Conservation (phyloP, 225 moss, liverwort and hornwort genomes). For the Rhytidiadelphus loreus region DNA sequence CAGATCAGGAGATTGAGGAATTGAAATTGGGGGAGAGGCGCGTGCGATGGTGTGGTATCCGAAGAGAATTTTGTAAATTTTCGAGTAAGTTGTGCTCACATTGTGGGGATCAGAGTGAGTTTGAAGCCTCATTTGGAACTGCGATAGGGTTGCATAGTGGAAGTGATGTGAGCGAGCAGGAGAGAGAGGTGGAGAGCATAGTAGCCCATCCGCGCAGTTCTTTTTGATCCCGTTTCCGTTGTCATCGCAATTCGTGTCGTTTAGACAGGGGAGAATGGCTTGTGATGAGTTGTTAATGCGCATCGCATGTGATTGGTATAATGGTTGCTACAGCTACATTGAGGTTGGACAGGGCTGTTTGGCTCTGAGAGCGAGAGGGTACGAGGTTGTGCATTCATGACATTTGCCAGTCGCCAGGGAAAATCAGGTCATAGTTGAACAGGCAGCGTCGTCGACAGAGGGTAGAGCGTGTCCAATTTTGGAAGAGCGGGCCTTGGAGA, state of each 20-base stretch:
- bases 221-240: not conserved
- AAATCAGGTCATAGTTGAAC: not conserved
- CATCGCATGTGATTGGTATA: not conserved
- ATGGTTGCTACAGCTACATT: not conserved
- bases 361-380: not conserved
- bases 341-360: not conserved
- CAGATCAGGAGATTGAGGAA: not conserved
- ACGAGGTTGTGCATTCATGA: not conserved
- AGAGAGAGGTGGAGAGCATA: not conserved
- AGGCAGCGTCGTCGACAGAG: not conserved
- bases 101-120: not conserved
- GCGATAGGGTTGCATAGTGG: not conserved
- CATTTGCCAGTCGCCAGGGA: not conserved
- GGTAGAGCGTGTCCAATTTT: not conserved
- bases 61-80: not conserved
- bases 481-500: not conserved
- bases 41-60: not conserved
- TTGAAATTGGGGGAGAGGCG: not conserved
- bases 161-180: not conserved
- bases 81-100: not conserved
- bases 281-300: not conserved
- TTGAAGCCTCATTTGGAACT: not conserved
- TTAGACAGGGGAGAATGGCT: not conserved
- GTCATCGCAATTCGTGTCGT: not conserved
- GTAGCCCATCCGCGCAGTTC: not conserved